These are phyloP conservation scores for Russula sp. DNA, from an alignment of 768 basidiomycete species.

Conservation along the genomic window DNA sequence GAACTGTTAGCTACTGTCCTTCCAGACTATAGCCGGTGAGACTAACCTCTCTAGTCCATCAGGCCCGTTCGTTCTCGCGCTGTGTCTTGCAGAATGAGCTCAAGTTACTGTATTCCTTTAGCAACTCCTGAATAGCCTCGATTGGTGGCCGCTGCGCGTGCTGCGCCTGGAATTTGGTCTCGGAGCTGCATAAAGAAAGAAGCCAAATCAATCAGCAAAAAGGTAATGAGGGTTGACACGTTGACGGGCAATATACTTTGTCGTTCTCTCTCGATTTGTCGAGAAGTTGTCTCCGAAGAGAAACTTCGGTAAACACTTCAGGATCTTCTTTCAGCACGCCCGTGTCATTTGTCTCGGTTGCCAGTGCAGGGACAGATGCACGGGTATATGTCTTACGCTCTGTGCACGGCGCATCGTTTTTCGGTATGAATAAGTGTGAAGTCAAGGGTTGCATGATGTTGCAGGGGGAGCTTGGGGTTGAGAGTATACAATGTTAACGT, in stretches of 20 bases:
- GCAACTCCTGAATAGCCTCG: slow-evolving; percentile 60
- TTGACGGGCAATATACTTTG: slow-evolving; percentile 10
- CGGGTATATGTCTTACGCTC: slow-evolving; percentile 28
- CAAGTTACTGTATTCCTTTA: slow-evolving; percentile 74
- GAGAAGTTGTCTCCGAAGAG: slow-evolving; percentile 27
- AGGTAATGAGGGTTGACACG: no score
- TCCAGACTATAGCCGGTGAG: not conserved
- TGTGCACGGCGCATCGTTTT: slow-evolving; percentile 28
- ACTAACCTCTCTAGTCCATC: slow-evolving; percentile 70
- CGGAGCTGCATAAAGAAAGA: slow-evolving; percentile 46
- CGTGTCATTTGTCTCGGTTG: slow-evolving; percentile 22
- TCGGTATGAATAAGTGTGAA: not conserved
- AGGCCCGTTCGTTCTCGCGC: slow-evolving; percentile 80
- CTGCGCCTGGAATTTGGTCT: slow-evolving; percentile 60
- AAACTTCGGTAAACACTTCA: slow-evolving; percentile 24
- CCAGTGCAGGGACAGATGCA: slow-evolving; percentile 16
- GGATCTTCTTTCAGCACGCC: slow-evolving; percentile 26
- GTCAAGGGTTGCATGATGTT: not conserved
- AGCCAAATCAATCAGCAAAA: not conserved
- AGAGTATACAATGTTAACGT: slow-evolving; percentile 3
- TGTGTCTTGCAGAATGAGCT: slow-evolving; percentile 79
- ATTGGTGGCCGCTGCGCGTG: slow-evolving; percentile 65
- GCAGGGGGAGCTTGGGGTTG: no score
- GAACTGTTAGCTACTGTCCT: slow-evolving; percentile 6
- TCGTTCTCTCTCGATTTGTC: slow-evolving; percentile 31